These are phyloP conservation scores for Aspergillus latus DNA, from an alignment of 2,329 filamentous ascomycete genomes.

Conservation along the genomic window DNA sequence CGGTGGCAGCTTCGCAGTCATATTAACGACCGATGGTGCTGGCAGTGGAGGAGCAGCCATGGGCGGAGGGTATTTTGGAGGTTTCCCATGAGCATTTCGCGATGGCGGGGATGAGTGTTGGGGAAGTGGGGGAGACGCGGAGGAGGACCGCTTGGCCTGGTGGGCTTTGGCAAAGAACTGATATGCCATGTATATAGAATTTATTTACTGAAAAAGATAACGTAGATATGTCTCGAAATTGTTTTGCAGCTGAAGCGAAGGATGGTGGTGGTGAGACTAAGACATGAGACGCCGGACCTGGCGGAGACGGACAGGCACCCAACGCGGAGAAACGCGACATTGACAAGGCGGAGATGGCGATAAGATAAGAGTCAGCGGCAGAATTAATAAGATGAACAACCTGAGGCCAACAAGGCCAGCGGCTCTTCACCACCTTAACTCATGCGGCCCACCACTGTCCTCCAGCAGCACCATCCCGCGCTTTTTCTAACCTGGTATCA, in stretches of 20 bases:
- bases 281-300: not conserved
- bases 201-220: not conserved
- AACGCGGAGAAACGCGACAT: constrained; percentile 7
- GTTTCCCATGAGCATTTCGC: constrained; percentile 20
- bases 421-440: constrained; percentile 12
- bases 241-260: not conserved
- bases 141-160: constrained; percentile 23
- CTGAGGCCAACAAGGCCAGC: constrained; percentile 10
- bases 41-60: constrained; percentile 28
- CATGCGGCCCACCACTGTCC: not conserved
- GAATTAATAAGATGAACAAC: constrained; percentile 12
- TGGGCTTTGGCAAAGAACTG: constrained; percentile 40
- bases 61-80: constrained; percentile 35
- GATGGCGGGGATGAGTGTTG: constrained; percentile 20
- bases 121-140: constrained; percentile 26
- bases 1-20: constrained; percentile 25
- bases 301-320: not conserved
- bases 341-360: constrained; percentile 36
- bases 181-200: constrained; percentile 32
- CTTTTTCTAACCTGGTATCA: too few species aligned
- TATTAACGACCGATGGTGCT: constrained; percentile 17
- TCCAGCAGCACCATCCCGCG: too few species aligned
- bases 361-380: constrained; percentile 34
- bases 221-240: not conserved
- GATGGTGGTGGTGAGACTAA: constrained; percentile 2